These are phyloP conservation scores for Arachis stenosperma DNA, from an alignment of 306 rosid species.

Conservation along the genomic window DNA sequence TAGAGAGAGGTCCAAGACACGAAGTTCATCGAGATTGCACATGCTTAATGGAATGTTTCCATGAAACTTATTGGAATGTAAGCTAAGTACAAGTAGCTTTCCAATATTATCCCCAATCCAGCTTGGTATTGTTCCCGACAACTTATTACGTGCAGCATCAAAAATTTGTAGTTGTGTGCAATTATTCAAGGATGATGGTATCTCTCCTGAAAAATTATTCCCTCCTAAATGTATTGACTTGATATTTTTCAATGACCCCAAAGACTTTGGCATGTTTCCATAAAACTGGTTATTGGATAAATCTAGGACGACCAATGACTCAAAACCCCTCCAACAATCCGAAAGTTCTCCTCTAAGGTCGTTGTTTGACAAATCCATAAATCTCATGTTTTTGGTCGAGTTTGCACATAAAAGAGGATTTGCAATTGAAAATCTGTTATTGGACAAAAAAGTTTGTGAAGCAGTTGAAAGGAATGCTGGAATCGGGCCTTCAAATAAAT, in stretches of 20 bases:
- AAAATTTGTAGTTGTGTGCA: neutral
- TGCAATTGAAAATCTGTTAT: neutral
- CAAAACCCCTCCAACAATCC: neutral
- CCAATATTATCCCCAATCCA: conserved; percentile 9
- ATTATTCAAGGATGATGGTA: neutral
- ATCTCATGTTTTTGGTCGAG: neutral
- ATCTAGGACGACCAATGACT: neutral
- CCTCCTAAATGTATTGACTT: neutral
- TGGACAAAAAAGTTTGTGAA: neutral
- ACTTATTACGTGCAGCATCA: neutral
- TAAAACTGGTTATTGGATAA: neutral
- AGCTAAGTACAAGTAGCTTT: neutral
- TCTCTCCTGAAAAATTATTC: neutral
- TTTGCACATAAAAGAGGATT: neutral
- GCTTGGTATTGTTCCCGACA: neutral
- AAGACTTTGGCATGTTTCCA: conserved; percentile 5
- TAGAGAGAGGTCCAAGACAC: neutral
- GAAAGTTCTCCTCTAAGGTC: neutral
- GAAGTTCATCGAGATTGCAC: neutral
- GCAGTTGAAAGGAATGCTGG: neutral
- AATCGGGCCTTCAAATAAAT: conserved; percentile 1
- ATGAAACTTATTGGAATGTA: conserved; percentile 2
- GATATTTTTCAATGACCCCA: neutral
- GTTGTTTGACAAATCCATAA: neutral
- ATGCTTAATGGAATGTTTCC: conserved; percentile 1